phyloP scores from a whole-genome alignment of 768 basidiomycete species.

The Gloeopeniophorella convolvens region DNA sequence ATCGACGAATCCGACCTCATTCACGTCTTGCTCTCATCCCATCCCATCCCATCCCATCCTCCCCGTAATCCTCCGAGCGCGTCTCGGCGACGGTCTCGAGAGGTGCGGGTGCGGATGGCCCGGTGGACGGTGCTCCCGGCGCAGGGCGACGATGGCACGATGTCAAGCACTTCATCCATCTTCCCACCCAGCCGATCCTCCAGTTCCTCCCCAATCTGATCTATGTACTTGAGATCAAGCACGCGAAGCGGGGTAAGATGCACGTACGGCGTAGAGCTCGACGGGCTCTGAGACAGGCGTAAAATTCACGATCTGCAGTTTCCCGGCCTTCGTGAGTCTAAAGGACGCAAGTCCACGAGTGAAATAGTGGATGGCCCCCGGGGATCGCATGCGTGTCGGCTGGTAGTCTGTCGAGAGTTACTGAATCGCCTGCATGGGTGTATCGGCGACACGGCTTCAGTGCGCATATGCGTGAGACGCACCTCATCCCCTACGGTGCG shows the following conservation, averaged over 20 bases:
- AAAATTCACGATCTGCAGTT: slow-evolving; percentile 87
- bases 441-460: not conserved
- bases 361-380: slow-evolving; percentile 56
- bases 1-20: too few species aligned
- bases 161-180: slow-evolving; percentile 58
- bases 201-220: slow-evolving; percentile 87
- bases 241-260: not conserved
- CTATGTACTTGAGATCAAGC: not conserved
- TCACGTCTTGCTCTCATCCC: too few species aligned
- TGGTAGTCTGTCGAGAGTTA: slow-evolving; percentile 75
- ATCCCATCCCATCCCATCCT: too few species aligned
- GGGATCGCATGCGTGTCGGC: slow-evolving; percentile 59
- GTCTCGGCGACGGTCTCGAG: slow-evolving; percentile 13
- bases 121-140: not conserved
- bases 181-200: slow-evolving; percentile 73
- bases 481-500: slow-evolving; percentile 85
- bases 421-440: slow-evolving; percentile 62
- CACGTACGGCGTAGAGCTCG: slow-evolving; percentile 82
- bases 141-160: slow-evolving; percentile 44
- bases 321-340: slow-evolving; percentile 83
- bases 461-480: slow-evolving; percentile 18
- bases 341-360: slow-evolving; percentile 60
- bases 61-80: too few species aligned
- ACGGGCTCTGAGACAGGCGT: slow-evolving; percentile 76
- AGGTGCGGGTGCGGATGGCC: not conserved